Evolutionary conservation across 192 early-diverging fungal genomes (phyloP).

Genomic region (Entrophospora sp.): DNA sequence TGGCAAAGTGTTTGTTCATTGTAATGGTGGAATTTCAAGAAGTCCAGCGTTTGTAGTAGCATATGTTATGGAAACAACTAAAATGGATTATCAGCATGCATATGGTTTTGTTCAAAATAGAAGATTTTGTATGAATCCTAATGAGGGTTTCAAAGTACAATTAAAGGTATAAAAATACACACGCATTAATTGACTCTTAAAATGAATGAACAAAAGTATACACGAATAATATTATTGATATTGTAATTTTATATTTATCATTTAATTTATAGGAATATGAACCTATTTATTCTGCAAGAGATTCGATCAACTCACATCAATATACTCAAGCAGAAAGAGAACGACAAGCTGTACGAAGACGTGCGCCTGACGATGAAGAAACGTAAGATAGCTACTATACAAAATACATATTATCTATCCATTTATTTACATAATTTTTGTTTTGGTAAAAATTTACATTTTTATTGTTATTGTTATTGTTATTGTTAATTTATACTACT

Average conservation of each 20-base stretch:
- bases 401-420: no score
- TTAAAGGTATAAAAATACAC: conserved; percentile 58
- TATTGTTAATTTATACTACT: neutral
- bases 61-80: conserved; percentile 75
- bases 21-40: conserved; percentile 76
- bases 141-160: conserved; percentile 72
- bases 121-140: conserved; percentile 81
- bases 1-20: conserved; percentile 57
- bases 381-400: neutral
- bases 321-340: conserved; percentile 38
- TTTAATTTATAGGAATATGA: conserved; percentile 60
- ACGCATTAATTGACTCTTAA: no score
- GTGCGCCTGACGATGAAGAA: conserved; percentile 51
- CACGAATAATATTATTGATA: no score
- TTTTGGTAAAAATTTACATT: neutral
- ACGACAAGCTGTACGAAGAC: conserved; percentile 41
- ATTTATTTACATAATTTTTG: no score
- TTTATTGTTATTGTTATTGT: neutral
- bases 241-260: neutral
- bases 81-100: conserved; percentile 56
- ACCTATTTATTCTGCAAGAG: conserved; percentile 62
- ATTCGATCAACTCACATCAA: conserved; percentile 25
- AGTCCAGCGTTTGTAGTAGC: conserved; percentile 81
- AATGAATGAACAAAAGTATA: no score
- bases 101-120: conserved; percentile 79